Conservation (phyloP, 139 green algal genomes). For the Coelastrella sp. region DNA sequence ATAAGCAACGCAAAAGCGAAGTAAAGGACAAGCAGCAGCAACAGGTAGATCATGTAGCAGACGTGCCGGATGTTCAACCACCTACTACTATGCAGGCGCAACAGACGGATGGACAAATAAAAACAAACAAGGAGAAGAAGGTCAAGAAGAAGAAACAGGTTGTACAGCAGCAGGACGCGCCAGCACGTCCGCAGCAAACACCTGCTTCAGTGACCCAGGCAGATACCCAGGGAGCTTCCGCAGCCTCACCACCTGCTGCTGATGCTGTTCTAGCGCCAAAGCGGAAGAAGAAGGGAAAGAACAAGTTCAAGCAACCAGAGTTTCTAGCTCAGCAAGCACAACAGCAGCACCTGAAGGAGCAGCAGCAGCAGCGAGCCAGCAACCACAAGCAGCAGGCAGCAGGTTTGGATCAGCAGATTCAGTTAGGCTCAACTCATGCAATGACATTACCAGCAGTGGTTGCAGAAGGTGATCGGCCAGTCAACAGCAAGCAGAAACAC, state of each 20-base stretch:
- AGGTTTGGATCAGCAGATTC: too few relatives aligned
- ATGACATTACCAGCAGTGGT: conserved; percentile 8
- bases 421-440: too few relatives aligned
- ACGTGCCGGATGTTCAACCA: too few relatives aligned
- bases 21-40: neutral
- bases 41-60: neutral
- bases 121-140: neutral
- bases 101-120: neutral
- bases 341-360: neutral
- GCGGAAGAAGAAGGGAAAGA: neutral
- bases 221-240: neutral
- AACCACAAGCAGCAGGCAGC: too few relatives aligned
- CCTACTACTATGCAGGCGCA: too few relatives aligned
- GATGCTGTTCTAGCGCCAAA: neutral
- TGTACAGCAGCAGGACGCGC: neutral
- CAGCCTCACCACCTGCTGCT: neutral
- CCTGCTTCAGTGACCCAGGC: too few relatives aligned
- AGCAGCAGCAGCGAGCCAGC: conserved; percentile 40
- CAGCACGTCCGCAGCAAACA: too few relatives aligned
- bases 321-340: conserved; percentile 14
- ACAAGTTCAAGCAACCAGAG: conserved; percentile 16
- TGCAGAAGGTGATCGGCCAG: conserved; percentile 17
- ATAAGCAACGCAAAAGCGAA: neutral
- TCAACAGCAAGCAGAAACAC: conserved; percentile 8
- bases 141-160: neutral